These are phyloP conservation scores for Austroboletus niveus DNA, from an alignment of 1,284 basidiomycete species.

Conservation along the genomic window DNA sequence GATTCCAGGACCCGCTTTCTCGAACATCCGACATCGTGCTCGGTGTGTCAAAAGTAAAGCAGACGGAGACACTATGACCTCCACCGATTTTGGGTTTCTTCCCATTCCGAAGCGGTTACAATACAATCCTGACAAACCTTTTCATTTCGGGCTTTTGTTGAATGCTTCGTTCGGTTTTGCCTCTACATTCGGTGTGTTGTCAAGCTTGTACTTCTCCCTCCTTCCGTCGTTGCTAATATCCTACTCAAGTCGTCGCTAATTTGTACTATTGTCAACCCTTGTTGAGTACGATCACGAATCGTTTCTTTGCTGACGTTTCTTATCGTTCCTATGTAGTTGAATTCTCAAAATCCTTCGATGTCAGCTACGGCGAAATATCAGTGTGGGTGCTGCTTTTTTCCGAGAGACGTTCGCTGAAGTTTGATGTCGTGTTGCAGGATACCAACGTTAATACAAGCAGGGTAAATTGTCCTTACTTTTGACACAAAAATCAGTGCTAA, in stretches of 20 bases:
- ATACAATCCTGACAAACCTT: conserved; percentile 57
- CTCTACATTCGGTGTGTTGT: conserved; percentile 46
- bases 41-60: not conserved
- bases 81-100: conserved; percentile 57
- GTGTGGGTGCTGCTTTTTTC: conserved; percentile 33
- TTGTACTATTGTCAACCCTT: conserved; percentile 75
- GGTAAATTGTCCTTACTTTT: conserved; percentile 30
- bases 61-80: not conserved
- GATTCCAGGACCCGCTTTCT: conserved; percentile 1
- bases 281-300: conserved; percentile 44
- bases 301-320: not conserved
- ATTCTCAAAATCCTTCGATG: conserved; percentile 52
- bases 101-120: conserved; percentile 64
- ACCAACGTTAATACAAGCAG: conserved; percentile 50
- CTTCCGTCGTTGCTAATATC: conserved; percentile 2
- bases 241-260: conserved; percentile 51
- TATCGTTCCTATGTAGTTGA: conserved; percentile 41
- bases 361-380: conserved; percentile 59
- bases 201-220: conserved; percentile 34
- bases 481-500: not conserved
- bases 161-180: conserved; percentile 67
- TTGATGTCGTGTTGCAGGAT: conserved; percentile 32
- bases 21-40: not conserved
- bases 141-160: conserved; percentile 58
- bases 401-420: not conserved